phyloP scores from a whole-genome alignment of 1,139 yeast species.

The Eremothecium sinecaudum region DNA sequence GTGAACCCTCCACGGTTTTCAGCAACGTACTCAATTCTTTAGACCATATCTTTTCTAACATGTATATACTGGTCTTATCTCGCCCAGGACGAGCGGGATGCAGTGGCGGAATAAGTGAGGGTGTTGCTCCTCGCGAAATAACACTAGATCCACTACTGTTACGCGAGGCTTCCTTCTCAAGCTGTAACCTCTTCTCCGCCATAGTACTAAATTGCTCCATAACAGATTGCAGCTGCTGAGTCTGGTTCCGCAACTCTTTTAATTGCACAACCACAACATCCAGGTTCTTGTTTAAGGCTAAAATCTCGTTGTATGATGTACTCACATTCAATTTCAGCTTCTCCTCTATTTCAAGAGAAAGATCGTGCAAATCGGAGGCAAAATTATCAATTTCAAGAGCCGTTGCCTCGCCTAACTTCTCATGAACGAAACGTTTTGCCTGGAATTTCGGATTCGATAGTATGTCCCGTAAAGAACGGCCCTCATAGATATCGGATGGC shows the following conservation, averaged over 20 bases:
- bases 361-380: constrained; percentile 45
- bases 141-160: constrained; percentile 9
- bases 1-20: constrained; percentile 85
- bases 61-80: constrained; percentile 62
- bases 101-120: constrained; percentile 22
- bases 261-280: constrained; percentile 56
- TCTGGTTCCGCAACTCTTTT: constrained; percentile 48
- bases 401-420: constrained; percentile 52
- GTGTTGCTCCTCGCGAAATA: constrained; percentile 7
- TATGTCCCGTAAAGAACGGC: constrained; percentile 17
- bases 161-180: constrained; percentile 29
- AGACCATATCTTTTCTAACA: constrained; percentile 76
- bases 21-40: constrained; percentile 61
- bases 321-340: constrained; percentile 60
- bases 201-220: constrained; percentile 58
- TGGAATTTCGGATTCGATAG: constrained; percentile 35
- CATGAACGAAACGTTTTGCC: constrained; percentile 44
- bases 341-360: constrained; percentile 46
- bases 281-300: constrained; percentile 59
- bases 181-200: constrained; percentile 51
- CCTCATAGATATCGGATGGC: constrained; percentile 3
- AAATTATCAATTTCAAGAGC: constrained; percentile 69
- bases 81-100: constrained; percentile 28
- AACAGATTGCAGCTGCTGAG: constrained; percentile 54
- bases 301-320: constrained; percentile 63